A percentile compares a stretch with the other conserved stretches of the same genome.
Conservation (phyloP, 305 asterid genomes). For the Fraxinus baroniana region DNA sequence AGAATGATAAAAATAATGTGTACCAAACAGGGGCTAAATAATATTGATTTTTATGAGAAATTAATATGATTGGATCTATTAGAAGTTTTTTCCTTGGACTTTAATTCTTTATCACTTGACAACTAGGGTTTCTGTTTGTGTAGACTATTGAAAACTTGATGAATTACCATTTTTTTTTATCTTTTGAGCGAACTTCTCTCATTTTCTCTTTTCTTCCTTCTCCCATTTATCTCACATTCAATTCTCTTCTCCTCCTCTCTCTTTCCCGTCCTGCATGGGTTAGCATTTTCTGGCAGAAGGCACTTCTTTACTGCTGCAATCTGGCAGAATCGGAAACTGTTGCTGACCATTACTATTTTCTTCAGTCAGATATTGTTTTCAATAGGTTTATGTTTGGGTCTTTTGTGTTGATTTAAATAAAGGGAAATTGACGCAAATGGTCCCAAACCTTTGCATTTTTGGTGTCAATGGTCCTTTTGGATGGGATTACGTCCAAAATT, state of each 20-base stretch:
- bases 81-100: background rate
- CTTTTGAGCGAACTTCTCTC: background rate
- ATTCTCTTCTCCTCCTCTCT: background rate
- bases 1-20: too few species aligned
- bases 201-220: background rate
- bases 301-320: background rate
- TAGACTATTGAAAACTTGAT: background rate
- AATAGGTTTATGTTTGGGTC: background rate
- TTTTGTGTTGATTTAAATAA: background rate
- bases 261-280: background rate
- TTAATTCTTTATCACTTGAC: background rate
- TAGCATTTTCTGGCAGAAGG: background rate
- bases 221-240: background rate
- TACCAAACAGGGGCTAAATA: too few species aligned
- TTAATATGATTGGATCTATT: background rate
- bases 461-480: background rate
- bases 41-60: background rate
- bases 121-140: background rate
- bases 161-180: background rate
- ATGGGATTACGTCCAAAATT: background rate
- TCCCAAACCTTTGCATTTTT: background rate
- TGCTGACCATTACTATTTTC: background rate
- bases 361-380: background rate
- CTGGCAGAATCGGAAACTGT: background rate
- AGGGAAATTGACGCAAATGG: background rate